Conservation (phyloP, 31 red algal species). For the Asparagopsis taxiformis region DNA sequence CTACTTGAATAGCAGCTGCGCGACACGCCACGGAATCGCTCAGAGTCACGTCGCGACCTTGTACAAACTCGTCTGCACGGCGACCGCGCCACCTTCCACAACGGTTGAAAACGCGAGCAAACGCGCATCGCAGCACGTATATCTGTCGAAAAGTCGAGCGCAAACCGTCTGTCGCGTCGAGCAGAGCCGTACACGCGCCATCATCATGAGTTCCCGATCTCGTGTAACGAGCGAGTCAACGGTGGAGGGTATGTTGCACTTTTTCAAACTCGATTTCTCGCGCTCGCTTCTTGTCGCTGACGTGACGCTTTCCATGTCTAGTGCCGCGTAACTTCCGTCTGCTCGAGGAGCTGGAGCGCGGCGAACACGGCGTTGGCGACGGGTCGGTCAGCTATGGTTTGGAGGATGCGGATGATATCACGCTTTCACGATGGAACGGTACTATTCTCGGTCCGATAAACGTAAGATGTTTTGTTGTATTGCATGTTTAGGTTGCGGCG, state of each 20-base stretch:
- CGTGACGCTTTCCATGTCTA: not conserved
- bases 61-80: too few species aligned
- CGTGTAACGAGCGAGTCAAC: conserved; percentile 4
- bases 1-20: too few species aligned
- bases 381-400: conserved; percentile 92
- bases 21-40: too few species aligned
- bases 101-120: too few species aligned
- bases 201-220: conserved; percentile 14
- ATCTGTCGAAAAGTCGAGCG: too few species aligned
- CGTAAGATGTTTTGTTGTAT: too few species aligned
- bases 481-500: not conserved
- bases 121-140: too few species aligned
- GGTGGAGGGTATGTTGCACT: conserved; percentile 2
- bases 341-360: conserved; percentile 93
- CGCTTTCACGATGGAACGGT: conserved; percentile 95
- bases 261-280: not conserved
- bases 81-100: too few species aligned
- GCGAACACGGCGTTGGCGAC: conserved; percentile 94
- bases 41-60: too few species aligned
- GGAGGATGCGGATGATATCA: conserved; percentile 95
- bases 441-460: conserved; percentile 98
- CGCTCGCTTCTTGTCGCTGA: not conserved
- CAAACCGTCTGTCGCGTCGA: too few species aligned
- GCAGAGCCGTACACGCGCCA: too few species aligned
- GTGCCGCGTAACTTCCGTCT: conserved; percentile 95